Percentiles rank a stretch among this genome's conserved stretches.
phyloP scores from a whole-genome alignment of 441 rosid species.

The Populus tomentosa region DNA sequence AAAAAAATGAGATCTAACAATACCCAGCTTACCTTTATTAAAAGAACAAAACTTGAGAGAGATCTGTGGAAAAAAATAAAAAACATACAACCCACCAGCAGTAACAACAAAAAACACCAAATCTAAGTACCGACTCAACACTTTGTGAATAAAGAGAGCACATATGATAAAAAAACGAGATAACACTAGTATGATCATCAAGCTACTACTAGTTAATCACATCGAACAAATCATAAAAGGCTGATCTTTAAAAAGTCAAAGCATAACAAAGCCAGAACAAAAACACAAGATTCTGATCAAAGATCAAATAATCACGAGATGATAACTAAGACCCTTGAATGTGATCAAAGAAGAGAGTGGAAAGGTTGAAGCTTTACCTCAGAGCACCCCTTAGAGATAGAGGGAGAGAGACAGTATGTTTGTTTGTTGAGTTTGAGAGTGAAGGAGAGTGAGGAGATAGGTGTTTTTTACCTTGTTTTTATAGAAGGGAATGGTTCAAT shows the following conservation, averaged over 20 bases:
- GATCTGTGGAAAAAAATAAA: slow-evolving; percentile 5
- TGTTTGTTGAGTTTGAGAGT: background rate
- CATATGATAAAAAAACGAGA: background rate
- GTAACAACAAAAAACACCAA: slow-evolving; percentile 10
- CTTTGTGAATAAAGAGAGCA: background rate
- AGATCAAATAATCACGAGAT: background rate
- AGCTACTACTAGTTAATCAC: background rate
- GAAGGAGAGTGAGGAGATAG: background rate
- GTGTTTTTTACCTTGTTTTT: background rate
- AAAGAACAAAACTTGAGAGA: background rate
- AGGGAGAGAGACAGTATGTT: background rate
- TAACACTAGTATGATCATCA: background rate
- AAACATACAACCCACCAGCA: slow-evolving; percentile 1
- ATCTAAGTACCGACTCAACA: background rate
- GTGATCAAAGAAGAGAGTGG: background rate
- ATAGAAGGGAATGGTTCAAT: background rate
- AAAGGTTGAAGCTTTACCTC: slow-evolving; percentile 26
- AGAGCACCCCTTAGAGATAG: slow-evolving; percentile 37
- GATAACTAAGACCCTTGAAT: background rate
- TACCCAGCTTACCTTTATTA: background rate
- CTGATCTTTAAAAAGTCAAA: background rate
- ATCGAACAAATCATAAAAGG: background rate
- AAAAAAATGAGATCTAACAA: background rate
- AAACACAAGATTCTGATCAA: background rate
- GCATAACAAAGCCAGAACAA: background rate